Conservation (phyloP, 805 yeast genomes). For the Kluyveromyces siamensis region DNA sequence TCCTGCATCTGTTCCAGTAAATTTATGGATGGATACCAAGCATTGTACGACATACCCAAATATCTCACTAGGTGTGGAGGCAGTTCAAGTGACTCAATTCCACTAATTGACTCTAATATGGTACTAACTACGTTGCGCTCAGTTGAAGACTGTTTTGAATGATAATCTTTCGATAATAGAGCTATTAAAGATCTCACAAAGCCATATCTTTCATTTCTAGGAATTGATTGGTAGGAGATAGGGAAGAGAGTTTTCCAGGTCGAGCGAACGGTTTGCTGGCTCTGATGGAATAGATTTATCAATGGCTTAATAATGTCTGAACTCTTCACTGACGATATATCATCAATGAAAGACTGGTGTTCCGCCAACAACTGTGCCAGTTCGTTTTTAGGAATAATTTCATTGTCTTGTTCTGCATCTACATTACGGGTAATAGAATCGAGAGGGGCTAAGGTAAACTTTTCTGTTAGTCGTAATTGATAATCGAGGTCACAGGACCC, state of each 20-base stretch:
- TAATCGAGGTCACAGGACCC: constrained; percentile 59
- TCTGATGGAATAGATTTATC: constrained; percentile 71
- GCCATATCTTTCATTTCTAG: constrained; percentile 72
- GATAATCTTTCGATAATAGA: constrained; percentile 82
- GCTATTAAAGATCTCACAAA: constrained; percentile 75
- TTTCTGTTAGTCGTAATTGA: constrained; percentile 37
- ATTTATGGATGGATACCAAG: constrained; percentile 85
- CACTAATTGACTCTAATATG: constrained; percentile 72
- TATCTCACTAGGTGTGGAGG: constrained; percentile 94
- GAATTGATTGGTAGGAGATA: constrained; percentile 61
- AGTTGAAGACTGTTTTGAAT: constrained; percentile 77
- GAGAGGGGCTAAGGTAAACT: constrained; percentile 47
- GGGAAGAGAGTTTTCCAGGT: constrained; percentile 87
- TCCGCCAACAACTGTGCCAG: constrained; percentile 25
- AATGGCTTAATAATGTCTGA: constrained; percentile 61
- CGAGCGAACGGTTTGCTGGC: constrained; percentile 66
- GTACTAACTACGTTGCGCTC: constrained; percentile 84
- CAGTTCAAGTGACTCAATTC: constrained; percentile 61
- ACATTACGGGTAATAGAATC: constrained; percentile 29
- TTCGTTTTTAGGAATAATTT: constrained; percentile 10
- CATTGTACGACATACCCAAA: constrained; percentile 74
- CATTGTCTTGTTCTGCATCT: neutral
- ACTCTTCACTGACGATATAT: constrained; percentile 38
- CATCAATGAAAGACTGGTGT: constrained; percentile 24
- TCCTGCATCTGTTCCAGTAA: constrained; percentile 66